These are phyloP conservation scores for Medicago ruthenica DNA, from an alignment of 306 rosid species.

Conservation along the genomic window DNA sequence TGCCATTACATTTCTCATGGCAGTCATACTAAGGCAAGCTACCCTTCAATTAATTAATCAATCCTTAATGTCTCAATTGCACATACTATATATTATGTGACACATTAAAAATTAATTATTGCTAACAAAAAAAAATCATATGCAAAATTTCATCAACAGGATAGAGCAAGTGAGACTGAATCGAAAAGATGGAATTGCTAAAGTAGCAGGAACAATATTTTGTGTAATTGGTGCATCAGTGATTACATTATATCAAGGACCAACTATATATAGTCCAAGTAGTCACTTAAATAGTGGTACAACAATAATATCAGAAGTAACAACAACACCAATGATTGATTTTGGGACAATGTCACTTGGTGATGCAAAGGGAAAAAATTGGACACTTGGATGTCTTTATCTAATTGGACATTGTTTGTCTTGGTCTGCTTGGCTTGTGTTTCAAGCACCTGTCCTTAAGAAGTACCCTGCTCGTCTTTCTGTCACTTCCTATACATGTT, in stretches of 20 bases:
- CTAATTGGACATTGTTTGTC: constrained; percentile 90
- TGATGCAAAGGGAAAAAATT: constrained; percentile 82
- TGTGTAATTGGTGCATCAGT: constrained; percentile 94
- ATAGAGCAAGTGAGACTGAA: constrained; percentile 77
- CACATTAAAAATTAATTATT: background rate
- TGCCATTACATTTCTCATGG: constrained; percentile 98
- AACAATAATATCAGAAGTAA: background rate
- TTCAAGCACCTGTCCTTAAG: constrained; percentile 90
- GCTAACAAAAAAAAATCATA: background rate
- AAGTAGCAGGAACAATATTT: constrained; percentile 56
- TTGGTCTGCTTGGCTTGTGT: constrained; percentile 96
- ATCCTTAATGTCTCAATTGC: too few species aligned
- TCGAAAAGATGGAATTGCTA: constrained; percentile 74
- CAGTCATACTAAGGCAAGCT: constrained; percentile 80
- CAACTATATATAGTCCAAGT: constrained; percentile 78
- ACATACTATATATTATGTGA: background rate
- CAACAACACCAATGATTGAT: constrained; percentile 19
- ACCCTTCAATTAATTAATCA: too few species aligned
- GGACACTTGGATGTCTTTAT: constrained; percentile 90
- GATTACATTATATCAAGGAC: constrained; percentile 92
- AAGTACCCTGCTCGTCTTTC: constrained; percentile 98
- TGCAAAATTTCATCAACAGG: constrained; percentile 47
- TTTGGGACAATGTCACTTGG: constrained; percentile 51
- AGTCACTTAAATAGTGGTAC: constrained; percentile 36
- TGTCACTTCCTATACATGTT: constrained; percentile 89